Evolutionary conservation across 257 asterid genomes (phyloP), one percentile per base, ranked within the genome.

Genomic region (Forsythia viridissima): DNA sequence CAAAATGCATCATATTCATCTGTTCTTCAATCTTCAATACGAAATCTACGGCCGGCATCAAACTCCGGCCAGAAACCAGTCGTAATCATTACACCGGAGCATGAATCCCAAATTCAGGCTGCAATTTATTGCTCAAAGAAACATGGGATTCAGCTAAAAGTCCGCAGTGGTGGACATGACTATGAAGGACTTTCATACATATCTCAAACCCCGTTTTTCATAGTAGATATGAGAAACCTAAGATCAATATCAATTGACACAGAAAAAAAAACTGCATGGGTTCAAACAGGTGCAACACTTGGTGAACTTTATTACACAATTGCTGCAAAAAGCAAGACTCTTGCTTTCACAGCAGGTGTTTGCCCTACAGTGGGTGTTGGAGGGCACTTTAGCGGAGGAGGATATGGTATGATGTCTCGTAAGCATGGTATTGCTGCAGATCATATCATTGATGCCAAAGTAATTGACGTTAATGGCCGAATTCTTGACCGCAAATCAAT

Each of bases 141-240:
- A 66, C 57, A 48, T 10, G 79, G 81, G 6, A 8, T 76, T 3
- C 84, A 78, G 37, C 70, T 84, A 8, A 63, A 78, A 51, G 77
- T 77, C n/a, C 80, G 82, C 5, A 83, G 89, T 8, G 87, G 87
- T 8, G 89, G 87, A 9, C 89, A 86, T 24, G 89, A 86, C 34
- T 86, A 73, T n/a, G 86, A 86, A 68, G 88, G 88, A 8, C 88
- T 82, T 8, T 81, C 87, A 0, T 79, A 42, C 76, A 9, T 34
- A 13, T 84, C 90, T 2, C 67, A 37, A 46, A 79, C 0, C 9
- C 86, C 83, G 15, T 84, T 82, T 38, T 39, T 84, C 38, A 6
- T 86, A 48, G 65, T 86, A 39, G 88, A 82, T 72, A 63, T 86
- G 86, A 44, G 83, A 16, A 83, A 86, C 67, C 18, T 83, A 36